Evolutionary conservation across 257 asterid genomes (phyloP).

Genomic region (Cordia subcordata): DNA sequence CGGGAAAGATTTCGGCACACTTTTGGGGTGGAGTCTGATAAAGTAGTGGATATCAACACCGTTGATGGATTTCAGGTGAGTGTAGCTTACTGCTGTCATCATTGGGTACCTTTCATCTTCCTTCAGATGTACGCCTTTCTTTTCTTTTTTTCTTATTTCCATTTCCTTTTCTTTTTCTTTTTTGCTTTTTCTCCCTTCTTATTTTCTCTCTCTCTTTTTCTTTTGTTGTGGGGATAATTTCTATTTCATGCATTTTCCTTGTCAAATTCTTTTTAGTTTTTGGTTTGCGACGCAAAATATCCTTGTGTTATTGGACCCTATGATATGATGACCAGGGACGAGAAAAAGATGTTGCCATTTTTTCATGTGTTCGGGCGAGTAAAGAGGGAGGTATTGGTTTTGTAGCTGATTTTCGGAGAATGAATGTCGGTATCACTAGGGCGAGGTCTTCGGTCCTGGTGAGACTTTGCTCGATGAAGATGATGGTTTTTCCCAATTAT

Average conservation of each 20-base stretch:
- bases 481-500: not conserved
- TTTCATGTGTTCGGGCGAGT: conserved; percentile 93
- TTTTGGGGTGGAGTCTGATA: conserved; percentile 71
- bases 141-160: no score
- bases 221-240: conserved; percentile 1
- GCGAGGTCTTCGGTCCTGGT: conserved; percentile 98
- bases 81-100: conserved; percentile 5
- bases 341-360: conserved; percentile 94
- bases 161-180: no score
- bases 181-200: no score
- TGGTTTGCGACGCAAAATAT: no score
- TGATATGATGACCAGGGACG: conserved; percentile 54
- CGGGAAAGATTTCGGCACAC: conserved; percentile 55
- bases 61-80: conserved; percentile 96
- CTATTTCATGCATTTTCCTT: not conserved
- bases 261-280: no score
- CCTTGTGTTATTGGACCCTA: not conserved
- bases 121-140: conserved; percentile 4
- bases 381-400: conserved; percentile 71
- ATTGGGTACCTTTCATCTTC: conserved; percentile 1
- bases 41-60: conserved; percentile 81
- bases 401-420: conserved; percentile 85
- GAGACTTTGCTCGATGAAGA: conserved; percentile 15
- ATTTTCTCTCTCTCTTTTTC: no score
- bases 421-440: conserved; percentile 97